These are phyloP conservation scores for Colletotrichum cuscutae DNA, from an alignment of 2,329 filamentous ascomycete species.

Conservation along the genomic window DNA sequence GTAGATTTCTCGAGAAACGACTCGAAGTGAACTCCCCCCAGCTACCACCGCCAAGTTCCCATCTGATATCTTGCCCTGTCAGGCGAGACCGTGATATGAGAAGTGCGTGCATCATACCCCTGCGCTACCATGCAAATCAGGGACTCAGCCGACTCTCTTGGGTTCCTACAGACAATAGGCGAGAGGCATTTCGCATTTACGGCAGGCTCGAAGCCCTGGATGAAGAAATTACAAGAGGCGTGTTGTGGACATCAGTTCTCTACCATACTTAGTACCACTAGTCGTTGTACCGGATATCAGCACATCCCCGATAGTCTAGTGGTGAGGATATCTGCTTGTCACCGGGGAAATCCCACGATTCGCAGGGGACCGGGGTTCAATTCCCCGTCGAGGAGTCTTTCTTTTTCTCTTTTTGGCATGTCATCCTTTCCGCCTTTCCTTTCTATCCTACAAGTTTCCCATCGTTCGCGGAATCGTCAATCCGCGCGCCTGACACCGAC, in stretches of 20 bases:
- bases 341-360: neutral
- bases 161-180: no score
- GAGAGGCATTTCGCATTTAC: no score
- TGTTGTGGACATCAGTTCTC: neutral
- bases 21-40: neutral
- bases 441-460: neutral
- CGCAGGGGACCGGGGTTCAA: slow-evolving; percentile 35
- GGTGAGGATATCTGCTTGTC: slow-evolving; percentile 36
- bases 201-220: no score
- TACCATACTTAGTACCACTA: no score
- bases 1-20: neutral
- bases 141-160: no score
- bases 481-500: no score
- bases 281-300: neutral
- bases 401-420: neutral
- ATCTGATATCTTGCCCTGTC: no score
- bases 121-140: no score
- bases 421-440: no score
- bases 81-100: no score
- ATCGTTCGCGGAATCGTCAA: neutral
- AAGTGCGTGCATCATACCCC: no score
- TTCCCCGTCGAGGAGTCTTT: slow-evolving; percentile 32
- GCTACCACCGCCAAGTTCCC: no score
- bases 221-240: neutral
- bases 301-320: slow-evolving; percentile 34